Percentiles rank a stretch among this genome's conserved stretches.
phyloP scores from a whole-genome alignment of 2,329 filamentous ascomycete species.

The Sporothrix dimorphospora region DNA sequence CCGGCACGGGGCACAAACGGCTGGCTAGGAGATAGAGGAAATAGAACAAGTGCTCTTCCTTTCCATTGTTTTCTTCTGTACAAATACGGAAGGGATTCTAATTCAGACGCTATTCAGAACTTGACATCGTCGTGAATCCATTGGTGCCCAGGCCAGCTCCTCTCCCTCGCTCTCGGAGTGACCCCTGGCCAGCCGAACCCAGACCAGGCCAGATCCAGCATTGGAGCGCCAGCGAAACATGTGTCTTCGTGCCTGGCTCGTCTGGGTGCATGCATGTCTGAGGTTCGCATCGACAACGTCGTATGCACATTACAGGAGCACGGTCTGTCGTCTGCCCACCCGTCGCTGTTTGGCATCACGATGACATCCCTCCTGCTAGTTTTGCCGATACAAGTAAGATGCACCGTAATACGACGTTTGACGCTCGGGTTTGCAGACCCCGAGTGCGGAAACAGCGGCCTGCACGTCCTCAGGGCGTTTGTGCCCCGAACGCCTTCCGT shows the following conservation, averaged over 20 bases:
- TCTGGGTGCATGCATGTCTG: conserved; percentile 15
- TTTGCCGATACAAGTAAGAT: no score
- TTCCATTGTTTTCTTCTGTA: conserved; percentile 5
- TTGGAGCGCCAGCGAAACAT: neutral
- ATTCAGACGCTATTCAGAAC: neutral
- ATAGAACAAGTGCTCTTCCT: neutral
- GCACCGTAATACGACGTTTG: no score
- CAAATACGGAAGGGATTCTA: conserved; percentile 17
- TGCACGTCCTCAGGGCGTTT: neutral
- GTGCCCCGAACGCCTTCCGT: neutral
- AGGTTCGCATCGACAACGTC: conserved; percentile 9
- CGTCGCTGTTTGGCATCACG: neutral
- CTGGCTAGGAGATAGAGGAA: neutral
- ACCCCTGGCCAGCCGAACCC: conserved; percentile 11
- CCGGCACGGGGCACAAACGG: neutral
- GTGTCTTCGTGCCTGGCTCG: neutral
- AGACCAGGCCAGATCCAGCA: conserved; percentile 11
- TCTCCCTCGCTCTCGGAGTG: neutral
- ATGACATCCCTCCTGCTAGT: neutral
- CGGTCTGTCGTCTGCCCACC: neutral
- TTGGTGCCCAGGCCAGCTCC: neutral
- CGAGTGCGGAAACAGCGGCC: neutral
- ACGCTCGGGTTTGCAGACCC: neutral
- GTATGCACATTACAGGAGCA: neutral
- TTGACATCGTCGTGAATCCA: neutral